Conservation (phyloP, 257 asterid species). For the Capsicum baccatum region DNA sequence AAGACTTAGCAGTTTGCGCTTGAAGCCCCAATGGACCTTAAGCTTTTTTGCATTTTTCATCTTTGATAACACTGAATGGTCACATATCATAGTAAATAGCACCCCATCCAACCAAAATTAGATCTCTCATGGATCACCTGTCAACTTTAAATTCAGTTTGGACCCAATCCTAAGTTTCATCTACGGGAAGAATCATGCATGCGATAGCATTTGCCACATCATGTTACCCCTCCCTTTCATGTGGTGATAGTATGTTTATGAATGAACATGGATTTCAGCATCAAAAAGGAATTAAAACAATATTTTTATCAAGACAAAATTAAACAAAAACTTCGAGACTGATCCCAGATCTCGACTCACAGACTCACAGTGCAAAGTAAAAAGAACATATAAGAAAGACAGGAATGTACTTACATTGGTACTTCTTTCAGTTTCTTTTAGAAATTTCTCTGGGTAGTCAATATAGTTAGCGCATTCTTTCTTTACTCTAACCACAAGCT, state of each 20-base stretch:
- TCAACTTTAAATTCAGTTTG: constrained; percentile 1
- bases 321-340: not conserved
- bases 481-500: constrained; percentile 50
- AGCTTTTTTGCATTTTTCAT: too few relatives aligned
- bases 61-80: not conserved
- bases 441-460: constrained; percentile 60
- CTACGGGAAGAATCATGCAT: constrained; percentile 15
- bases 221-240: constrained; percentile 7
- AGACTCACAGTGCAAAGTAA: not conserved
- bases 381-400: not conserved
- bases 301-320: not conserved
- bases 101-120: not conserved
- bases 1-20: too few relatives aligned
- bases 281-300: not conserved
- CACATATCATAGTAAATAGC: not conserved
- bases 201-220: not conserved
- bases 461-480: constrained; percentile 61
- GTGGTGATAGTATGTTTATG: not conserved
- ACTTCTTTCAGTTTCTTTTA: constrained; percentile 53
- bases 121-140: not conserved
- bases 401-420: constrained; percentile 48
- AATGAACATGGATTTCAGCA: not conserved
- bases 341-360: not conserved
- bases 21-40: too few relatives aligned
- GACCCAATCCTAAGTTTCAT: constrained; percentile 17